Conservation (phyloP, 495 filamentous ascomycete genomes). For the Trichocladium uniseriatum region DNA sequence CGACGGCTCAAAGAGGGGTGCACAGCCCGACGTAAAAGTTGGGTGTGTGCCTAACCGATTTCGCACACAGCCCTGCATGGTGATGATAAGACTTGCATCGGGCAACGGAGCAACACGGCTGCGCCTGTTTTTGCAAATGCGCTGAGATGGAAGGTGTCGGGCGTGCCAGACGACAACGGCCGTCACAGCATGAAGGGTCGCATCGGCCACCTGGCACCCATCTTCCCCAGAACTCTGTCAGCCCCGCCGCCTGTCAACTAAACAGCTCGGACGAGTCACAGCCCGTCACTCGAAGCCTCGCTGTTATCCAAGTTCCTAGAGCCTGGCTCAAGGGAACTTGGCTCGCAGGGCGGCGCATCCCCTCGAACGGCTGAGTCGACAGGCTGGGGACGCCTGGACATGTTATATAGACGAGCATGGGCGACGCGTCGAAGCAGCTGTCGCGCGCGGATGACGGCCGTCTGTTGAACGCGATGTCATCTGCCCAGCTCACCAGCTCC, state of each 20-base stretch:
- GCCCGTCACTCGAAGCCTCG: background rate
- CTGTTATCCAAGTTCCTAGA: constrained; percentile 8
- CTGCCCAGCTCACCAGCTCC: constrained; percentile 8
- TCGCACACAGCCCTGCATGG: too few relatives aligned
- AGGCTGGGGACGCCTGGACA: background rate
- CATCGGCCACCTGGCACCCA: background rate
- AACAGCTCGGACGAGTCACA: background rate
- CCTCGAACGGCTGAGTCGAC: background rate
- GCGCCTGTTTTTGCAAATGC: too few relatives aligned
- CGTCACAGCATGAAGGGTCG: background rate
- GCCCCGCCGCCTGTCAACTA: background rate
- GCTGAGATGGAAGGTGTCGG: background rate
- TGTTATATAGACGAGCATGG: background rate
- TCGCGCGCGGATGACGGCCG: constrained; percentile 10
- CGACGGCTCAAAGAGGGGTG: background rate
- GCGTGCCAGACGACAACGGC: background rate
- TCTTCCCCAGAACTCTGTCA: background rate
- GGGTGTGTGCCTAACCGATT: too few relatives aligned
- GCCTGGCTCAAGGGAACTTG: constrained; percentile 10
- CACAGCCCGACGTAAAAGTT: too few relatives aligned
- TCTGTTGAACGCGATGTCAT: constrained; percentile 6
- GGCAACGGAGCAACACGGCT: background rate
- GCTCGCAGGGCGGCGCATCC: constrained; percentile 1
- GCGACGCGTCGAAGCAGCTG: too few relatives aligned
- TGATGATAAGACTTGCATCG: background rate